Conservation (phyloP, 805 yeast genomes). For the Danielozyma ontarioensis region DNA sequence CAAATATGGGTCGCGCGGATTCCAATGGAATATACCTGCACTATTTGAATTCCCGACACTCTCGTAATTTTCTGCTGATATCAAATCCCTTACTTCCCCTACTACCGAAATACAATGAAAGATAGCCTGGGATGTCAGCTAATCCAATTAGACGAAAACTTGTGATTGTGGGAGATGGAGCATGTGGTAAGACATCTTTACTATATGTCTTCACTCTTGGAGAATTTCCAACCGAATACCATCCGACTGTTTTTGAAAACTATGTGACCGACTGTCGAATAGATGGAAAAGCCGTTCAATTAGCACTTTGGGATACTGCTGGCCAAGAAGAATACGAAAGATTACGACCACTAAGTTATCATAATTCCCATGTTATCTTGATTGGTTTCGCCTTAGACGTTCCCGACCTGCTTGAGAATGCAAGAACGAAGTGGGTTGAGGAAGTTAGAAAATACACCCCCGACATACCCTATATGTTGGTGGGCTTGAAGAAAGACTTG, state of each 20-base stretch:
- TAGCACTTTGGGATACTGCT: constrained; percentile 94
- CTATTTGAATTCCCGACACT: too few relatives aligned
- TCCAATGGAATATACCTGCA: too few relatives aligned
- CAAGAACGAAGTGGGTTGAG: constrained; percentile 79
- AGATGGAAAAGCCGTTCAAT: constrained; percentile 85
- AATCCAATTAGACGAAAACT: constrained; percentile 50
- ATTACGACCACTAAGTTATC: constrained; percentile 79
- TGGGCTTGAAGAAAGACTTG: constrained; percentile 83
- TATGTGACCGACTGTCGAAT: constrained; percentile 92
- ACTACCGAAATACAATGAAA: too few relatives aligned
- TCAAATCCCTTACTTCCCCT: too few relatives aligned
- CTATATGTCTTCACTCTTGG: constrained; percentile 90
- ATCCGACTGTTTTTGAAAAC: constrained; percentile 92
- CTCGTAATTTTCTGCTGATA: too few relatives aligned
- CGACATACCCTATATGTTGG: constrained; percentile 66
- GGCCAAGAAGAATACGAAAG: constrained; percentile 96
- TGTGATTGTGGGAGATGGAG: constrained; percentile 93
- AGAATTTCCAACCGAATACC: constrained; percentile 87
- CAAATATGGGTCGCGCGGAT: too few relatives aligned
- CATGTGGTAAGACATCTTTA: constrained; percentile 88
- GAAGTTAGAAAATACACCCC: constrained; percentile 83
- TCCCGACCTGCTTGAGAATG: constrained; percentile 81
- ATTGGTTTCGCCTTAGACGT: constrained; percentile 83
- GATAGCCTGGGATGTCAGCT: neutral
- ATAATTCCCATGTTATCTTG: constrained; percentile 79